Conservation (phyloP, 371 early-diverging fungal species). For the Mucor velutinosus region DNA sequence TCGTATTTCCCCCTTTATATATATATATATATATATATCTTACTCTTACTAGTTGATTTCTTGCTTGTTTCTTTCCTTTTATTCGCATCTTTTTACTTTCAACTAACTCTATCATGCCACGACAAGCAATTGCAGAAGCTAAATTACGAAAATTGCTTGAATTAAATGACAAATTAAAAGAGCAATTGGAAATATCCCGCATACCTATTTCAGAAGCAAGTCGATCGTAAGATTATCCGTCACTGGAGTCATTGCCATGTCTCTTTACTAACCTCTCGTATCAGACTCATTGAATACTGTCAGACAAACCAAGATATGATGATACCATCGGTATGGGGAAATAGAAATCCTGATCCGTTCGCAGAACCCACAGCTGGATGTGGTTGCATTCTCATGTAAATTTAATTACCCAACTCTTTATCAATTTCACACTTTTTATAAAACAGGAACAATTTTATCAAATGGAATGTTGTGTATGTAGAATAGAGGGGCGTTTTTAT, state of each 20-base stretch:
- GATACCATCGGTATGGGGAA: conserved; percentile 51
- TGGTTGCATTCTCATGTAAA: conserved; percentile 42
- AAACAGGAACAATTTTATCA: background rate
- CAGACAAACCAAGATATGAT: conserved; percentile 48
- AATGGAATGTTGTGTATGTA: background rate
- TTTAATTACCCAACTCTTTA: background rate
- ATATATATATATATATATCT: background rate
- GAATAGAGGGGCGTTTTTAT: background rate
- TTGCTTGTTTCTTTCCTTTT: background rate
- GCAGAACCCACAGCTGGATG: conserved; percentile 49
- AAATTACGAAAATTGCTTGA: conserved; percentile 48
- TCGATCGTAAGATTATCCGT: conserved; percentile 41
- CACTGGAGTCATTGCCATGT: background rate
- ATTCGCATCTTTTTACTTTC: background rate
- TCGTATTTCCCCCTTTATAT: background rate
- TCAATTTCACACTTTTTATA: background rate
- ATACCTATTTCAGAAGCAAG: conserved; percentile 53
- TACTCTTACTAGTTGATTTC: background rate
- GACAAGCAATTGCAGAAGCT: conserved; percentile 39
- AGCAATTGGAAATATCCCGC: conserved; percentile 49
- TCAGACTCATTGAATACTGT: conserved; percentile 50
- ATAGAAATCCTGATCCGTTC: conserved; percentile 46
- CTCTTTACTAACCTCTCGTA: background rate
- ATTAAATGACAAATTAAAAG: conserved; percentile 49
- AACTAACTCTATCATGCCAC: conserved; percentile 21